A percentile compares a stretch with the other conserved stretches of the same genome.
Conservation (phyloP, 2,329 filamentous ascomycete species). For the Phaeomoniella chlamydospora region DNA sequence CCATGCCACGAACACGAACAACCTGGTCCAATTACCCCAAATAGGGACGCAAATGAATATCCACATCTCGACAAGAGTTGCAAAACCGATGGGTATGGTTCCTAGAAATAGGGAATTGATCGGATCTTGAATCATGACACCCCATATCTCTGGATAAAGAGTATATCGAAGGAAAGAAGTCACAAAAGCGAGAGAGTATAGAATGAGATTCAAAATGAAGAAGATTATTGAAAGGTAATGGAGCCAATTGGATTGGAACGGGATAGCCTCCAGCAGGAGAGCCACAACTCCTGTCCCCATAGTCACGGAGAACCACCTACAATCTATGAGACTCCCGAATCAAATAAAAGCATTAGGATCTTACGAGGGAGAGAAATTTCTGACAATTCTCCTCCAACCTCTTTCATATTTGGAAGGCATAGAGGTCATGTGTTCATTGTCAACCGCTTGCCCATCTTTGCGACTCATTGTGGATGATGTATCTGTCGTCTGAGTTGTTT, state of each 20-base stretch:
- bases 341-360: too few species aligned
- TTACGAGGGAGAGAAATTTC: conserved; percentile 29
- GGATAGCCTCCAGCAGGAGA: conserved; percentile 46
- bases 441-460: neutral
- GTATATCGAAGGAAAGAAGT: conserved; percentile 47
- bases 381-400: conserved; percentile 21
- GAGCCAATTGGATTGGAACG: conserved; percentile 44
- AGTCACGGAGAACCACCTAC: conserved; percentile 44
- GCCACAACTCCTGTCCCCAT: conserved; percentile 58
- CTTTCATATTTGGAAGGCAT: conserved; percentile 18
- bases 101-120: conserved; percentile 55
- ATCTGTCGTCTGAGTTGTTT: neutral
- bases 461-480: neutral
- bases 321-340: too few species aligned
- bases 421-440: too few species aligned
- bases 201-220: conserved; percentile 43
- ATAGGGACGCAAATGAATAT: conserved; percentile 42
- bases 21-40: conserved; percentile 44
- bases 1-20: conserved; percentile 43
- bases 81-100: conserved; percentile 54
- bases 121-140: conserved; percentile 52
- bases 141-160: conserved; percentile 52
- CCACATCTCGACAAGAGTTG: conserved; percentile 54
- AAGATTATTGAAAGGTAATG: conserved; percentile 45
- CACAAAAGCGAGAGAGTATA: conserved; percentile 33